phyloP scores from a whole-genome alignment of 768 basidiomycete species.

The Galerina marginata region DNA sequence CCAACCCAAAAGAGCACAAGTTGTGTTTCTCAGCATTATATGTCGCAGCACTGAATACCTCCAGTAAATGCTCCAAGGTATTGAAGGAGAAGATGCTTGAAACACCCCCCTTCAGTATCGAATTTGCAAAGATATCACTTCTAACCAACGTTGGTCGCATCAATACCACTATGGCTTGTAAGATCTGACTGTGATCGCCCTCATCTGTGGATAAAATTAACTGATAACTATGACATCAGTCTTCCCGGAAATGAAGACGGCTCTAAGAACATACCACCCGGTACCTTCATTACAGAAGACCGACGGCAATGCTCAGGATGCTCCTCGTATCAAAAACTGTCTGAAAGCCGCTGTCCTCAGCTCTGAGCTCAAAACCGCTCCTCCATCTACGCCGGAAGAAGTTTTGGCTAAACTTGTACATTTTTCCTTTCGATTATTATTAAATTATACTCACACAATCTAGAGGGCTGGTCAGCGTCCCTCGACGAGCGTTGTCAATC shows the following conservation, averaged over 20 bases:
- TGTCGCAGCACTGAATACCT: slow-evolving; percentile 79
- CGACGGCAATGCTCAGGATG: slow-evolving; percentile 87
- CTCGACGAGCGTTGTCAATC: slow-evolving; percentile 85
- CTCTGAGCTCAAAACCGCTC: slow-evolving; percentile 65
- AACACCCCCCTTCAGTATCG: slow-evolving; percentile 75
- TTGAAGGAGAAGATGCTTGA: slow-evolving; percentile 89
- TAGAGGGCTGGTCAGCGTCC: slow-evolving; percentile 69
- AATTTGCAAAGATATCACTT: slow-evolving; percentile 83
- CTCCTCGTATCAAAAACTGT: slow-evolving; percentile 90
- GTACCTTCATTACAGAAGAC: slow-evolving; percentile 91
- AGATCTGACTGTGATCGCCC: slow-evolving; percentile 31
- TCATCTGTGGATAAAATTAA: slow-evolving; percentile 24
- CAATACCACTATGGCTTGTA: slow-evolving; percentile 91
- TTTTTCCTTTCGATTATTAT: slow-evolving; percentile 7
- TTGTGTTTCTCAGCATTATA: slow-evolving; percentile 86
- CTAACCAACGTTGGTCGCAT: slow-evolving; percentile 90
- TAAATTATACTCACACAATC: slow-evolving; percentile 18
- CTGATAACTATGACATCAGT: slow-evolving; percentile 52
- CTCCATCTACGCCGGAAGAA: slow-evolving; percentile 77
- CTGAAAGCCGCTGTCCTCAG: slow-evolving; percentile 82
- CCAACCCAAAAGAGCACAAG: slow-evolving; percentile 50
- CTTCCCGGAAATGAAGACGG: slow-evolving; percentile 94
- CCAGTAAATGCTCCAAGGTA: slow-evolving; percentile 85
- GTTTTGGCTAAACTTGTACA: slow-evolving; percentile 71
- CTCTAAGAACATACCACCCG: slow-evolving; percentile 87